phyloP scores from a whole-genome alignment of 306 rosid genomes.

The Cicer chorassanicum region DNA sequence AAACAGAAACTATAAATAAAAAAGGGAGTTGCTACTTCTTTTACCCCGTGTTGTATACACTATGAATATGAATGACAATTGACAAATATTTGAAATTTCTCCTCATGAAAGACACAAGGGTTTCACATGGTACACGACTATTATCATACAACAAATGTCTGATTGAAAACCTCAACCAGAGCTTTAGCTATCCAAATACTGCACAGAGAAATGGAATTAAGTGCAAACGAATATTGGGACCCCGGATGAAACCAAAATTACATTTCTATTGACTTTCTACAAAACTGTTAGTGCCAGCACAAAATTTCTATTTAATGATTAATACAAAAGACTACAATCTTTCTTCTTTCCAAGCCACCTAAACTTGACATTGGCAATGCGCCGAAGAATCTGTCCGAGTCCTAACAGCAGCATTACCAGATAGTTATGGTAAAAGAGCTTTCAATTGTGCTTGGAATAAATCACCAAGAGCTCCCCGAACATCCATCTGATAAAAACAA shows the following conservation, averaged over 20 bases:
- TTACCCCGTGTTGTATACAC: slow-evolving; percentile 23
- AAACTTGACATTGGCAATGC: slow-evolving; percentile 36
- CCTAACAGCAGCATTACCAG: slow-evolving; percentile 37
- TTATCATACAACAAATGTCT: slow-evolving; percentile 56
- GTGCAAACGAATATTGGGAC: slow-evolving; percentile 42
- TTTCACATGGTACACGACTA: slow-evolving; percentile 43
- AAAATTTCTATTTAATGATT: slow-evolving; percentile 38
- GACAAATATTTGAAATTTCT: slow-evolving; percentile 40
- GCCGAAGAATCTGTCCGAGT: slow-evolving; percentile 31
- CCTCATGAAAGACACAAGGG: slow-evolving; percentile 35
- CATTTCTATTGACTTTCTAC: slow-evolving; percentile 54
- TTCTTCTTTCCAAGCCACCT: slow-evolving; percentile 42
- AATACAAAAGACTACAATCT: slow-evolving; percentile 42
- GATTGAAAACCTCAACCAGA: slow-evolving; percentile 45
- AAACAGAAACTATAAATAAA: background rate
- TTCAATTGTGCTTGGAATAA: slow-evolving; percentile 87
- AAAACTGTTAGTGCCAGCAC: slow-evolving; percentile 51
- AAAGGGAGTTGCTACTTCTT: background rate
- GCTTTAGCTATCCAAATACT: slow-evolving; percentile 48
- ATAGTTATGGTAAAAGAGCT: slow-evolving; percentile 75
- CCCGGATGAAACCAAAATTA: slow-evolving; percentile 44
- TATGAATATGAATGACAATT: slow-evolving; percentile 25
- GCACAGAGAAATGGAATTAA: slow-evolving; percentile 47
- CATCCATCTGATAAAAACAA: slow-evolving; percentile 79
- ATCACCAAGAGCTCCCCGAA: slow-evolving; percentile 96